These are phyloP conservation scores for Fragosphaeria purpurea DNA, from an alignment of 2,329 filamentous ascomycete species.

Conservation along the genomic window DNA sequence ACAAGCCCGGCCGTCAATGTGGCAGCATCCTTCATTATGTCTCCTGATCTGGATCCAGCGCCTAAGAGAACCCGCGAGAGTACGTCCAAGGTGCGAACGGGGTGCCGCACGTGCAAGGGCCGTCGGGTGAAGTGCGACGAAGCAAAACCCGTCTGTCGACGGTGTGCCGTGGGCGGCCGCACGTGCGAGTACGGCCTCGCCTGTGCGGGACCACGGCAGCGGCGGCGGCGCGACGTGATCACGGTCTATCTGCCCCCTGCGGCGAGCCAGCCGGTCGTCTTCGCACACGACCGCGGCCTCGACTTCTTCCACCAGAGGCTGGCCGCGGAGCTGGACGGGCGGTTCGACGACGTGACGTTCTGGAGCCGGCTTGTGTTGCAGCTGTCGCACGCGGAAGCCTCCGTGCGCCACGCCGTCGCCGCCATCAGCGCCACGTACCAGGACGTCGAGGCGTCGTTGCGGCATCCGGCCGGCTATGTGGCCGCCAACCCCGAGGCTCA, in stretches of 20 bases:
- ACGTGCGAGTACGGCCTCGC: neutral
- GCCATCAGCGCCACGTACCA: constrained; percentile 4
- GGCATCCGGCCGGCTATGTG: neutral
- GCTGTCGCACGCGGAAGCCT: neutral
- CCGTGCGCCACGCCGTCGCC: constrained; percentile 1
- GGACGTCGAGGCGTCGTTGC: neutral
- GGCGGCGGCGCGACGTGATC: neutral
- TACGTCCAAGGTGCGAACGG: neutral
- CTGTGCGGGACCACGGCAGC: neutral
- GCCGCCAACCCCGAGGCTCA: neutral
- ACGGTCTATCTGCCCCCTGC: neutral
- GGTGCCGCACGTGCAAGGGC: neutral
- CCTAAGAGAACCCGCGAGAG: neutral
- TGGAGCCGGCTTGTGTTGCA: neutral
- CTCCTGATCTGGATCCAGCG: neutral
- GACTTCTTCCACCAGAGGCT: constrained; percentile 1
- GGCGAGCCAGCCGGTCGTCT: neutral
- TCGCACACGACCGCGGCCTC: neutral
- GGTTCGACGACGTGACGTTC: neutral
- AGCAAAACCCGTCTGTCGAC: neutral
- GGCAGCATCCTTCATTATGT: too few relatives aligned
- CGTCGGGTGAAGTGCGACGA: constrained; percentile 1
- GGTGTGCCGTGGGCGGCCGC: neutral
- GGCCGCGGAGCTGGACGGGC: neutral
- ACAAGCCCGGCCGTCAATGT: too few relatives aligned